Base-by-base conservation (phyloP, 73 alveolate genomes). In the Paramecium tetraurelia region DNA sequence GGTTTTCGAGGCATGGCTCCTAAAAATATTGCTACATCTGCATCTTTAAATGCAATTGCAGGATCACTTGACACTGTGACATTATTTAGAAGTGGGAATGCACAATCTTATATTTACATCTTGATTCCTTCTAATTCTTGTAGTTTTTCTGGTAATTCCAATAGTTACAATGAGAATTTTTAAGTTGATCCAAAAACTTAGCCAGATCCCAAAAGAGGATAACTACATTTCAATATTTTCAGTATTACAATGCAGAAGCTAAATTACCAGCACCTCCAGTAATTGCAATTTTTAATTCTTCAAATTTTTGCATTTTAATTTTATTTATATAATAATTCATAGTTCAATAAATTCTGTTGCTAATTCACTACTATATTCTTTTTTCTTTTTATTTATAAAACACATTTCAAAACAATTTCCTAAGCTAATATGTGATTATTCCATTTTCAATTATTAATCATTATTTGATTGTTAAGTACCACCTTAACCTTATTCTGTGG, bases 1-100 rank as follows among this genome's bases (percentile, higher is more conserved):
- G 98, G 96, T 59, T 87, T 94, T 43, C 99, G 50, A 22, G 99
- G 98, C 85, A 94, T 90, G 5, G 98, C 98, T 6, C 99, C 99
- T 38, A 97, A 93, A 93, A 97, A 96, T 58, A 97, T 94, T 16
- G 92, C 96, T 40, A 96, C 92, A 92, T 97, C 99, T 69, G 96
- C 96, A 86, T 97, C 98, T 93, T 95, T 97, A 86, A 97, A 96
- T 7, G 96, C 96, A 46, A 92, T 98, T 58, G 84, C 92, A n/a
- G 99, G 97, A 59, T 97, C 98, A 16, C 96, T 43, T 12, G 95
- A 92, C 35, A 48, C 76, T 22, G 36, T 76, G 31, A 94, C 86
- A 21, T 71, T 43, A 31, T 75, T 85, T 24, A 94, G 69, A 3
- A 92, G 71, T 16, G 95, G 85, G 50, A 80, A 94, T 11, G 96